Evolutionary conservation across 2,329 filamentous ascomycete species (phyloP).

Genomic region (Curvularia hawaiiensis): DNA sequence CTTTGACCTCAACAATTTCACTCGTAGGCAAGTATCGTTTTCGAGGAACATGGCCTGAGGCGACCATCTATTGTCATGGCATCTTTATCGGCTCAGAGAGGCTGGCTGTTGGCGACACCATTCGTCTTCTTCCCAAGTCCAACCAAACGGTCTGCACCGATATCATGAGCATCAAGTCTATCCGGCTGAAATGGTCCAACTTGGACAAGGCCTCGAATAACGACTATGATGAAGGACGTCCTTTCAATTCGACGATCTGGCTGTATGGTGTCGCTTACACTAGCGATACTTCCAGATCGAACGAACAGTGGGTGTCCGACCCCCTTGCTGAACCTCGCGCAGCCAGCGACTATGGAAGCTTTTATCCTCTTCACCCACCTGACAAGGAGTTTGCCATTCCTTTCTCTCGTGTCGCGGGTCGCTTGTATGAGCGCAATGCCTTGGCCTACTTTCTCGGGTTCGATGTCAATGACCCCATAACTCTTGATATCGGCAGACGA

Average conservation of each 20-base stretch:
- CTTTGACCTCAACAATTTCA: conserved; percentile 58
- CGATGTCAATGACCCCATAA: conserved; percentile 6
- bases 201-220: conserved; percentile 55
- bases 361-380: conserved; percentile 57
- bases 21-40: conserved; percentile 59
- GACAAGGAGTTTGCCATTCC: conserved; percentile 53
- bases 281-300: conserved; percentile 38
- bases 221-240: conserved; percentile 52
- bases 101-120: conserved; percentile 58
- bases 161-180: conserved; percentile 59
- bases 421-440: conserved; percentile 59
- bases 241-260: conserved; percentile 54
- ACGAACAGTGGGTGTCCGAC: conserved; percentile 31
- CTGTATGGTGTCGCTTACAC: conserved; percentile 59
- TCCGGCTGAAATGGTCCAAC: conserved; percentile 56
- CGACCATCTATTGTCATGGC: conserved; percentile 58
- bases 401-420: conserved; percentile 59
- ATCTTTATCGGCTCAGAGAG: conserved; percentile 64
- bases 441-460: conserved; percentile 53
- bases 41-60: conserved; percentile 60
- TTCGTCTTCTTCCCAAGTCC: conserved; percentile 52
- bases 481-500: conserved; percentile 53
- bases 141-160: conserved; percentile 50
- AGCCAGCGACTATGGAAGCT: conserved; percentile 53
- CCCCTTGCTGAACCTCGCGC: conserved; percentile 21